Evolutionary conservation across 805 yeast species (phyloP).

Genomic region (Zygoascus ofunaensis): DNA sequence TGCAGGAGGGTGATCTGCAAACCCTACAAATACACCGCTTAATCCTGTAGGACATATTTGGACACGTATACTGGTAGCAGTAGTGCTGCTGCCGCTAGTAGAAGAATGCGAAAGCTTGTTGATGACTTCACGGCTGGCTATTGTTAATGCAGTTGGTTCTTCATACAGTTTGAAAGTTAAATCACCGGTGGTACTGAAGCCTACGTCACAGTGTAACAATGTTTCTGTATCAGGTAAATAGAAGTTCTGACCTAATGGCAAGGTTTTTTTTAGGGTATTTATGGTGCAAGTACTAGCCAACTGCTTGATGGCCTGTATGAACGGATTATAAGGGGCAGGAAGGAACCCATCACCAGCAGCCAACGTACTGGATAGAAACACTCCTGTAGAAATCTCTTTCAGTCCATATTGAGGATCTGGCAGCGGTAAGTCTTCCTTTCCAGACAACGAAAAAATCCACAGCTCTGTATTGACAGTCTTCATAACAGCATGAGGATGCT

Average conservation of each 20-base stretch:
- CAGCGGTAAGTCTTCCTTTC: slow-evolving; percentile 11
- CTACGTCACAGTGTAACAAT: slow-evolving; percentile 17
- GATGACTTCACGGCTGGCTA: no score
- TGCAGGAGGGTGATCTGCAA: slow-evolving; percentile 4
- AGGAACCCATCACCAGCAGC: slow-evolving; percentile 6
- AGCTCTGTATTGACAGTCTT: slow-evolving; percentile 18
- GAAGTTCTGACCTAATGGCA: slow-evolving; percentile 11
- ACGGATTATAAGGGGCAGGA: slow-evolving; percentile 20
- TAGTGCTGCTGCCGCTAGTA: no score
- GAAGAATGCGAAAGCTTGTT: no score
- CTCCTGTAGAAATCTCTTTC: slow-evolving; percentile 22
- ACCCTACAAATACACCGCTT: slow-evolving; percentile 6
- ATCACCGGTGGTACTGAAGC: slow-evolving; percentile 18
- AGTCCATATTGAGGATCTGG: slow-evolving; percentile 15
- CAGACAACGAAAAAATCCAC: slow-evolving; percentile 21
- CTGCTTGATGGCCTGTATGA: slow-evolving; percentile 15
- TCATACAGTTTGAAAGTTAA: slow-evolving; percentile 14
- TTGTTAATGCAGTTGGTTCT: slow-evolving; percentile 5
- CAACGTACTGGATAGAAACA: slow-evolving; percentile 20
- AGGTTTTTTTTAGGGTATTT: background rate
- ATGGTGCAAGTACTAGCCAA: slow-evolving; percentile 8
- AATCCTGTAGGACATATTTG: slow-evolving; percentile 7
- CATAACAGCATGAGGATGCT: slow-evolving; percentile 15
- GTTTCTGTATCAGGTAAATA: slow-evolving; percentile 8
- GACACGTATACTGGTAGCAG: slow-evolving; percentile 1